A percentile compares a stretch with the other conserved stretches of the same genome.
These are phyloP conservation scores for Debaryomyces coudertii DNA, from an alignment of 1,139 yeast species.

Conservation along the genomic window DNA sequence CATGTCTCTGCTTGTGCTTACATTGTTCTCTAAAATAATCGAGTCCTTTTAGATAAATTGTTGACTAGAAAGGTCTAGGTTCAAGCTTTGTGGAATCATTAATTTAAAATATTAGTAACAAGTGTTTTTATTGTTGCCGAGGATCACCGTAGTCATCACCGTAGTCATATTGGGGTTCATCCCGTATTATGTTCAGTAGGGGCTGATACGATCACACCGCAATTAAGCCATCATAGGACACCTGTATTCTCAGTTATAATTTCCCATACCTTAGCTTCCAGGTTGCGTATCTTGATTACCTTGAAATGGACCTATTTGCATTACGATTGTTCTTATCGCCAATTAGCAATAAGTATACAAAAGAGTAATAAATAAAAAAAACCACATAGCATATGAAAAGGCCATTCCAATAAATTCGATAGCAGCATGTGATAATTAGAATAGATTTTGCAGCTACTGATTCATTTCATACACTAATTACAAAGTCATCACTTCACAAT, in stretches of 20 bases:
- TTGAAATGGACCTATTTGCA: no score
- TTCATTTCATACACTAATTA: background rate
- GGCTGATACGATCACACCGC: no score
- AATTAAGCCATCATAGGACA: no score
- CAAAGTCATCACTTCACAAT: background rate
- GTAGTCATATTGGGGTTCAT: no score
- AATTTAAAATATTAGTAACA: background rate
- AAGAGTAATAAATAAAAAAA: background rate
- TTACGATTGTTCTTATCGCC: no score
- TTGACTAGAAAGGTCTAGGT: background rate
- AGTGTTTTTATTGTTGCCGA: background rate
- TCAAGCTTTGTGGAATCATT: background rate
- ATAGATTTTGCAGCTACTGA: conserved; percentile 1
- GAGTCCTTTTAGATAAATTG: background rate
- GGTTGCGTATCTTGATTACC: no score
- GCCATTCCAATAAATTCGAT: background rate
- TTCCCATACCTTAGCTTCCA: no score
- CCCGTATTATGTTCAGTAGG: no score
- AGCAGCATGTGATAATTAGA: background rate
- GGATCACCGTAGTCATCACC: no score
- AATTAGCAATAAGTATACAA: no score
- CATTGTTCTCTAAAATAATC: background rate
- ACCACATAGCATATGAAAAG: background rate
- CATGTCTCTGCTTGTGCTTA: background rate
- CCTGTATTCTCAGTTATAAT: no score